A percentile compares a stretch with the other conserved stretches of the same genome.
These are phyloP conservation scores for Colletotrichum sp. DNA, from an alignment of 2,329 filamentous ascomycete genomes.

Conservation along the genomic window DNA sequence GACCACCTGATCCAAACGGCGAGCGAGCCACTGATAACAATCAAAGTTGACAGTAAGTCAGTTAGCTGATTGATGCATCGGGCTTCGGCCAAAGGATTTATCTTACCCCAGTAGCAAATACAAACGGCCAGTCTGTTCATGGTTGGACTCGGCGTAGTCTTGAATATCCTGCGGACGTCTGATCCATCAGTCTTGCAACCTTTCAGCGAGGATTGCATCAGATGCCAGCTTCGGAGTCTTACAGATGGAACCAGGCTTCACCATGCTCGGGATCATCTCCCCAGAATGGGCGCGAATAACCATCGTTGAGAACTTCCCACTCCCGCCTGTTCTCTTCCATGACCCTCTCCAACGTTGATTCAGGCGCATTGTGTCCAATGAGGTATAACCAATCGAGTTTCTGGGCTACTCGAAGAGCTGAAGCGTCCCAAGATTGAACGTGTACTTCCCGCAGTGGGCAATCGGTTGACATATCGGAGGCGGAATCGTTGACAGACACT, in stretches of 20 bases:
- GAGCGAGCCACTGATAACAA: accelerated
- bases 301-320: not conserved
- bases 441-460: not conserved
- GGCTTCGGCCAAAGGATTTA: accelerated
- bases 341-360: not conserved
- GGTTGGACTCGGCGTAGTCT: not conserved
- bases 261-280: not conserved
- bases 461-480: not conserved
- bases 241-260: accelerated
- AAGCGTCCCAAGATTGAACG: not conserved
- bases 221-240: accelerated
- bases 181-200: accelerated
- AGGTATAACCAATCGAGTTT: not conserved
- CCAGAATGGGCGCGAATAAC: not conserved
- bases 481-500: not conserved
- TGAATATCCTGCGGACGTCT: accelerated
- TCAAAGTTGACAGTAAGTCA: accelerated
- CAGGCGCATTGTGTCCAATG: accelerated
- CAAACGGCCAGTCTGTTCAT: accelerated
- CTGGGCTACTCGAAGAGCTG: not conserved
- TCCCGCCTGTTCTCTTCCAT: not conserved
- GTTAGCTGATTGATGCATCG: accelerated
- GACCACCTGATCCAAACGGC: no score
- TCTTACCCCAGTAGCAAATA: not conserved
- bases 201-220: accelerated